Conservation (phyloP, 2,329 filamentous ascomycete genomes). For the Paecilomyces formosus region DNA sequence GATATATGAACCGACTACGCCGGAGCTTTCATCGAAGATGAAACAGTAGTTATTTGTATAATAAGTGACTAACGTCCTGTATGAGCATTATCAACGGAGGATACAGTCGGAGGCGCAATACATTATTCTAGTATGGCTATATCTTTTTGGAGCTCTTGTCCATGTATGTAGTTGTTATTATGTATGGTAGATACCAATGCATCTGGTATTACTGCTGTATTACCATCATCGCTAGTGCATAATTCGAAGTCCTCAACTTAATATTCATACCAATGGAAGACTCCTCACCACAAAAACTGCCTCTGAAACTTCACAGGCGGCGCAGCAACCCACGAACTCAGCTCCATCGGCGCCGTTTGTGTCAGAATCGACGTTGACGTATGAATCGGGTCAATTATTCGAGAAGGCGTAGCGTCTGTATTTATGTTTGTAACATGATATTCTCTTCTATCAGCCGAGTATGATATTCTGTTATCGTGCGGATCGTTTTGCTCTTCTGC, state of each 20-base stretch:
- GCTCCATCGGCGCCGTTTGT: slow-evolving; percentile 3
- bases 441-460: too few relatives aligned
- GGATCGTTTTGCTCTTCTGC: too few relatives aligned
- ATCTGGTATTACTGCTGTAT: not conserved
- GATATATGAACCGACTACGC: not conserved
- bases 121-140: not conserved
- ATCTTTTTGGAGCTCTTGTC: too few relatives aligned
- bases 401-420: not conserved
- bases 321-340: slow-evolving; percentile 21
- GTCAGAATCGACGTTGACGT: not conserved
- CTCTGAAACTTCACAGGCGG: slow-evolving; percentile 23
- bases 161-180: not conserved
- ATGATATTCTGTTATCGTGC: too few relatives aligned
- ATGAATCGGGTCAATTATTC: not conserved
- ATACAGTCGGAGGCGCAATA: not conserved
- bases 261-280: too few relatives aligned
- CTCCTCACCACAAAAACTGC: slow-evolving; percentile 23
- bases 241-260: too few relatives aligned
- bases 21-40: not conserved
- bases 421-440: not conserved
- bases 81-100: not conserved
- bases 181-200: not conserved
- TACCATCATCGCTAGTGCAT: too few relatives aligned
- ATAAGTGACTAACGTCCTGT: not conserved
- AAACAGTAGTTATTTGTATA: not conserved